phyloP scores from a whole-genome alignment of 148 eudicot genomes.

The Fagopyrum tataricum region DNA sequence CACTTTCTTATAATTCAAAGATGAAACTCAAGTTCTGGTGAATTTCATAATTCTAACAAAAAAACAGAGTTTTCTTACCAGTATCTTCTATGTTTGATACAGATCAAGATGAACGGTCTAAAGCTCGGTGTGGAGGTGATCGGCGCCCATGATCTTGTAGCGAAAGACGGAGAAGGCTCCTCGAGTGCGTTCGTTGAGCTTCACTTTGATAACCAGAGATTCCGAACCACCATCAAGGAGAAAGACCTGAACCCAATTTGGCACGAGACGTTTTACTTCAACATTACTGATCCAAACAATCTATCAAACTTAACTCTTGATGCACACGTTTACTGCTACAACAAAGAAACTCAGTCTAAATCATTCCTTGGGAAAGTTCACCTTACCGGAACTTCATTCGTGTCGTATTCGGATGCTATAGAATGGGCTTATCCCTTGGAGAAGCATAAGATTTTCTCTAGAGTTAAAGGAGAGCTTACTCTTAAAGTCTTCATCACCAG shows the following conservation, averaged over 20 bases:
- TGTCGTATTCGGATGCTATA: conserved; percentile 60
- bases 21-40: neutral
- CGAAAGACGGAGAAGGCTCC: conserved; percentile 78
- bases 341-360: conserved; percentile 27
- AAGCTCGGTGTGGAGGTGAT: conserved; percentile 87
- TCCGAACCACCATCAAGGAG: conserved; percentile 61
- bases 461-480: conserved; percentile 78
- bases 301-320: conserved; percentile 48
- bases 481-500: conserved; percentile 62
- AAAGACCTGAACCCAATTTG: conserved; percentile 74
- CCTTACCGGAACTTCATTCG: conserved; percentile 63
- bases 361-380: conserved; percentile 64
- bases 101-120: conserved; percentile 37
- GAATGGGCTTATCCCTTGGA: conserved; percentile 73
- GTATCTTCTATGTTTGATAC: neutral
- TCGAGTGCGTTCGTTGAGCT: conserved; percentile 75
- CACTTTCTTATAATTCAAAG: neutral
- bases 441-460: conserved; percentile 49
- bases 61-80: too few relatives aligned
- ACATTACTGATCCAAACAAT: conserved; percentile 47
- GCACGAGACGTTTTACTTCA: conserved; percentile 83
- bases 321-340: conserved; percentile 49
- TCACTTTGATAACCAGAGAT: conserved; percentile 59
- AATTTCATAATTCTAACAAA: neutral
- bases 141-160: conserved; percentile 60